Conservation (phyloP, 768 basidiomycete genomes). For the Lentinula sp. region DNA sequence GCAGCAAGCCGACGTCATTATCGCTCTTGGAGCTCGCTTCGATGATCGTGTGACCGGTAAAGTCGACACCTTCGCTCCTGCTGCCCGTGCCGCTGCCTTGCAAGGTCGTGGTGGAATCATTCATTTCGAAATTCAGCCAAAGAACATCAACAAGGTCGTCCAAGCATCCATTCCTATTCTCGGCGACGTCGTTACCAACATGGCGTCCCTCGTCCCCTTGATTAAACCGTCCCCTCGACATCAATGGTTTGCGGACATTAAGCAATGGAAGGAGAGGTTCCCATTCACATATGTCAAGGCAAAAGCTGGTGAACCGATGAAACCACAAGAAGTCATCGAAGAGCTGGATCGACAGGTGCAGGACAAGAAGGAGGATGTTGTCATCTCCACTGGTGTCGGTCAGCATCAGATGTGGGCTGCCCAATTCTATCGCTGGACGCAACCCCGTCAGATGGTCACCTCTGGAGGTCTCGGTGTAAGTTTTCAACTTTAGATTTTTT, state of each 20-base stretch:
- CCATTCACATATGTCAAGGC: slow-evolving; percentile 85
- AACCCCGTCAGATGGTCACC: slow-evolving; percentile 84
- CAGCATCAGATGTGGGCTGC: slow-evolving; percentile 99
- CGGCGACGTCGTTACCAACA: slow-evolving; percentile 85
- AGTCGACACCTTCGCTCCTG: slow-evolving; percentile 85
- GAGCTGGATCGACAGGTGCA: slow-evolving; percentile 81
- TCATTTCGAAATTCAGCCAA: slow-evolving; percentile 97
- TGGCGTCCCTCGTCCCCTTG: slow-evolving; percentile 76
- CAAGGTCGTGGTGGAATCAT: slow-evolving; percentile 93
- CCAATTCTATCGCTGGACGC: slow-evolving; percentile 87
- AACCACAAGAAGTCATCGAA: slow-evolving; percentile 96
- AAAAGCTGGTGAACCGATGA: slow-evolving; percentile 62
- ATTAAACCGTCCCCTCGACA: slow-evolving; percentile 58
- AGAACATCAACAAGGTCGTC: slow-evolving; percentile 99
- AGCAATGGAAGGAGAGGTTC: slow-evolving; percentile 77
- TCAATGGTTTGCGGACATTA: slow-evolving; percentile 82
- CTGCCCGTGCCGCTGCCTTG: slow-evolving; percentile 77
- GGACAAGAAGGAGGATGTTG: slow-evolving; percentile 77
- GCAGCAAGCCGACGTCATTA: slow-evolving; percentile 96
- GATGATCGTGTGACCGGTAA: slow-evolving; percentile 98
- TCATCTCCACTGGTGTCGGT: slow-evolving; percentile 92
- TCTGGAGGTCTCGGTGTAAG: slow-evolving; percentile 91
- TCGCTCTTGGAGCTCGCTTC: slow-evolving; percentile 93
- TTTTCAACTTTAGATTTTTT: slow-evolving; percentile 13
- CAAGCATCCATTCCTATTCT: slow-evolving; percentile 91